Conservation (phyloP, 306 rosid species). For the Gynostemma pentaphyllum region DNA sequence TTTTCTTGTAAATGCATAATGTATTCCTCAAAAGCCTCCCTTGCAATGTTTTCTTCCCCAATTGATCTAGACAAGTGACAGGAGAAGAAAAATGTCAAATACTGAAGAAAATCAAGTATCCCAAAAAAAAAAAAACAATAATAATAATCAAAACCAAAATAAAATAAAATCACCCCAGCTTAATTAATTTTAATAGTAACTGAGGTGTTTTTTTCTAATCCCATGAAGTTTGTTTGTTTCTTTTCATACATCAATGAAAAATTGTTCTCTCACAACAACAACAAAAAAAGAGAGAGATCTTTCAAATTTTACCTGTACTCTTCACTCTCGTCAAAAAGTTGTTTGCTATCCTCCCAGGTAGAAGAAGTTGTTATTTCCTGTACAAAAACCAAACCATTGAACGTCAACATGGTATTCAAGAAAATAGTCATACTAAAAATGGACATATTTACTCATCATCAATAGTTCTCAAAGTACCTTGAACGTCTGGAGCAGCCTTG, state of each 20-base stretch:
- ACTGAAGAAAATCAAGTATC: background rate
- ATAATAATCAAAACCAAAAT: too few species aligned
- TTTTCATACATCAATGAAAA: too few species aligned
- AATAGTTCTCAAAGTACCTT: conserved; percentile 38
- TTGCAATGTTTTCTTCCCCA: conserved; percentile 55
- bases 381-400: conserved; percentile 10
- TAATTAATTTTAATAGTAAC: too few species aligned
- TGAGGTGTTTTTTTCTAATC: too few species aligned
- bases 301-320: conserved; percentile 60
- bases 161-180: too few species aligned
- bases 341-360: conserved; percentile 83
- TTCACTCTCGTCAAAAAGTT: conserved; percentile 70
- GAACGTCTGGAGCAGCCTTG: conserved; percentile 50
- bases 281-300: too few species aligned
- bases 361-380: conserved; percentile 73
- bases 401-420: conserved; percentile 5
- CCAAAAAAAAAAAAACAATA: background rate
- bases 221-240: too few species aligned
- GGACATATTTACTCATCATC: background rate
- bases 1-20: conserved; percentile 56
- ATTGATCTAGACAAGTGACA: conserved; percentile 39
- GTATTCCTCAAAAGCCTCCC: conserved; percentile 75
- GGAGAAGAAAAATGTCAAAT: background rate
- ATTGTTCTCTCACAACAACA: too few species aligned
- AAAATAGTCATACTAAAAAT: background rate